Conservation (phyloP, 2,329 filamentous ascomycete genomes). For the Colletotrichum horii region DNA sequence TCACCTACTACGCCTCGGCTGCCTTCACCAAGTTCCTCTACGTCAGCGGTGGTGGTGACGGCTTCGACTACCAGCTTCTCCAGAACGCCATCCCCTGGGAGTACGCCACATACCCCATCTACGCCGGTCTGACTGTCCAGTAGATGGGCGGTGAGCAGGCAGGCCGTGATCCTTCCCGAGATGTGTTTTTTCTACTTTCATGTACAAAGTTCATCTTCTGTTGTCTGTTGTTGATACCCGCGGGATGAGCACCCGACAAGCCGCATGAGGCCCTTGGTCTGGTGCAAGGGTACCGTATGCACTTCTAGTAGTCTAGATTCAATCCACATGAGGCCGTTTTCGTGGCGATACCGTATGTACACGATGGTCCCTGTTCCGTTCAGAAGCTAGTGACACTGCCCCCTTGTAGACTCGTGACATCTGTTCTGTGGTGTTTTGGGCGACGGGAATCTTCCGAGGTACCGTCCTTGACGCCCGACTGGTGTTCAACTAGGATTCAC, state of each 20-base stretch:
- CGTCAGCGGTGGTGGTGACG: constrained; percentile 27
- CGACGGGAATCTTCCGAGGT: neutral
- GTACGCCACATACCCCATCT: constrained; percentile 3
- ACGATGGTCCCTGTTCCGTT: neutral
- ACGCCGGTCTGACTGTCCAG: constrained; percentile 1
- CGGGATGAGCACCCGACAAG: constrained; percentile 3
- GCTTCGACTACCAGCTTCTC: constrained; percentile 27
- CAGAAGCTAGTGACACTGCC: neutral
- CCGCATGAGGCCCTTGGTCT: neutral
- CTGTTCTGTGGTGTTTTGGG: neutral
- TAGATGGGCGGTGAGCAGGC: neutral
- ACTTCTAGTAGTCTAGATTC: neutral
- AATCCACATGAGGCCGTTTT: neutral
- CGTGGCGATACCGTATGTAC: neutral
- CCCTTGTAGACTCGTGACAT: neutral
- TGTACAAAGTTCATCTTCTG: neutral
- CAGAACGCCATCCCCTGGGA: neutral
- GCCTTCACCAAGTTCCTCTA: constrained; percentile 31
- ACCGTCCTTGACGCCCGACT: neutral
- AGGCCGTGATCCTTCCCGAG: neutral
- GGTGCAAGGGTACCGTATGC: neutral
- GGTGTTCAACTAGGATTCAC: neutral
- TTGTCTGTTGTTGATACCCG: neutral
- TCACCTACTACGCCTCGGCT: constrained; percentile 27
- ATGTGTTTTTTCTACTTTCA: neutral